Base-by-base conservation (phyloP, 768 basidiomycete species). In the Phaffia australis region DNA sequence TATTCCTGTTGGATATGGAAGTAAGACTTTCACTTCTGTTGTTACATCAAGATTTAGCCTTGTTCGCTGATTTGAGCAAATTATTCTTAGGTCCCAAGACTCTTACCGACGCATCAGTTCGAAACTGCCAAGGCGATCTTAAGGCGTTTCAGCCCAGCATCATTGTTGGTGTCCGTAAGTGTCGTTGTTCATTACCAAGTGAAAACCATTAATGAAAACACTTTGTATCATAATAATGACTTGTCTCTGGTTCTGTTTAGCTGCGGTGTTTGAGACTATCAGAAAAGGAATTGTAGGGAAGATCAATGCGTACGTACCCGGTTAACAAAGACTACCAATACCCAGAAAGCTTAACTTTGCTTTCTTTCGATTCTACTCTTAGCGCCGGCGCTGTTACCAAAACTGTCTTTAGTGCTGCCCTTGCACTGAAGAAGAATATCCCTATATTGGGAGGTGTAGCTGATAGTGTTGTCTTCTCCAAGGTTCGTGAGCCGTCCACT, bases 251-350 rank as follows among this genome's bases (percentile, higher is more conserved):
- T 1, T 58, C n/a, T 23, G 5, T n/a, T 6, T 46, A 66, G 65
- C 66, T 11, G 60, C 66, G 46, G 52, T 68, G 25, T 68, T 68
- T 18, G 66, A 63, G 51, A 69, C 64, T 6, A 47, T 54, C 63
- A 71, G 74, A 25, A 75, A 75, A 70, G 74, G 74, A 4, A 74
- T 75, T 66, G 68, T 75, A 65, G 74, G 73, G 68, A 76, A 76
- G 69, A 70, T 76, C 49, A 57, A 71, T 62, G 72, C 29, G 52
- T 23, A 15, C 52, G 52, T 23, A 15, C 11, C 35, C 11, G 11
- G 11, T 42, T 42, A 42, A 42, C 4, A 42, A 42, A 42, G 11
- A 42, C 4, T 5, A 5, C 11, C 35, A 42, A 4, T 42, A 5
- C 6, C 11, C 35, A 42, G 35, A 11, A 42, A 5, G 4, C 35